Conservation (phyloP, 768 basidiomycete species). For the Sporobolomyces pararoseus region DNA sequence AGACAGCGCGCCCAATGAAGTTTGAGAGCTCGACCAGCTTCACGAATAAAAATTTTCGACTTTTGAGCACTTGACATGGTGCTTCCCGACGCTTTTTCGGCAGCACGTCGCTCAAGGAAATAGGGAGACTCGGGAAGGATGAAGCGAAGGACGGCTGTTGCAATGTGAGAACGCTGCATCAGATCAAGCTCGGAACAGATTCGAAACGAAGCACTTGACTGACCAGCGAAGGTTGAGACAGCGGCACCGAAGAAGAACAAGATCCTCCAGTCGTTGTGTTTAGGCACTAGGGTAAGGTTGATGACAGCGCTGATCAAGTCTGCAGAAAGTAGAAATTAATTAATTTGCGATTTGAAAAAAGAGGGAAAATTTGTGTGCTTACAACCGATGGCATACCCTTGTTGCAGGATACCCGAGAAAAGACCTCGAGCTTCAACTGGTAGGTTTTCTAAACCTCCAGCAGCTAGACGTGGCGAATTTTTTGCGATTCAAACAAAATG, state of each 20-base stretch:
- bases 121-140: slow-evolving; percentile 71
- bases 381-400: slow-evolving; percentile 65
- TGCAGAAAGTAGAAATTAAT: background rate
- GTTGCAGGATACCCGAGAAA: slow-evolving; percentile 58
- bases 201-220: too few relatives aligned
- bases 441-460: slow-evolving; percentile 34
- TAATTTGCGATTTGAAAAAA: background rate
- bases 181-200: too few relatives aligned
- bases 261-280: slow-evolving; percentile 46
- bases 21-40: slow-evolving; percentile 61
- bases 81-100: slow-evolving; percentile 54
- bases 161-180: too few relatives aligned
- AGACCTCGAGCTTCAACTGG: slow-evolving; percentile 66
- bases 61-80: slow-evolving; percentile 42
- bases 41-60: slow-evolving; percentile 70
- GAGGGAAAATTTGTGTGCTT: background rate
- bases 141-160: slow-evolving; percentile 62
- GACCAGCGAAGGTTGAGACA: slow-evolving; percentile 55
- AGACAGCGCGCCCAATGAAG: slow-evolving; percentile 76
- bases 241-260: slow-evolving; percentile 30
- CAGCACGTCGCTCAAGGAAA: slow-evolving; percentile 54
- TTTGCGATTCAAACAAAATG: too few relatives aligned
- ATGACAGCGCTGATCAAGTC: slow-evolving; percentile 79
- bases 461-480: background rate
- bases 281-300: slow-evolving; percentile 58